These are phyloP conservation scores for Rhizophagus sp. DNA, from an alignment of 192 early-diverging fungal species.

Conservation along the genomic window DNA sequence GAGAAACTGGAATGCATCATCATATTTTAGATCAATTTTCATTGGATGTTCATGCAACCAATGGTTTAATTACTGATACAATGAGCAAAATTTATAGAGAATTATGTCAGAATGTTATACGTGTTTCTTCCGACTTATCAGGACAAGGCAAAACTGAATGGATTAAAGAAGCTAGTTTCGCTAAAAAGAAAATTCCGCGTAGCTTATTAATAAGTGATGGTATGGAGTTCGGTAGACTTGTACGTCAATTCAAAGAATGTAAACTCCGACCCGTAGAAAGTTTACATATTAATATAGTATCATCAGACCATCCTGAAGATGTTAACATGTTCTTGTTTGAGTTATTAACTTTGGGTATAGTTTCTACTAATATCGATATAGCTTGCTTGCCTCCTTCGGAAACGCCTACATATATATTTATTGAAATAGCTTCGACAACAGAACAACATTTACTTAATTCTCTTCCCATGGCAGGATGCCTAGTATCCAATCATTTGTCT, in stretches of 20 bases:
- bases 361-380: not conserved
- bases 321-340: conserved; percentile 17
- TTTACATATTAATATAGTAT: not conserved
- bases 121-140: conserved; percentile 22
- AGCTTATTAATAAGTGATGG: conserved; percentile 27
- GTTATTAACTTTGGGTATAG: not conserved
- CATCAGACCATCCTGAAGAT: not conserved
- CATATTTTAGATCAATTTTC: conserved; percentile 31
- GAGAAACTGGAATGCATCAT: conserved; percentile 26
- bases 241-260: conserved; percentile 16
- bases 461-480: not conserved
- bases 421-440: conserved; percentile 30
- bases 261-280: conserved; percentile 1
- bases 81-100: conserved; percentile 18
- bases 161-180: conserved; percentile 12
- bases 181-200: not conserved
- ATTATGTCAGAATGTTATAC: conserved; percentile 24
- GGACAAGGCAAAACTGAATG: conserved; percentile 33
- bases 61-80: conserved; percentile 1
- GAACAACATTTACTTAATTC: conserved; percentile 28
- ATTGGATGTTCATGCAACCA: conserved; percentile 11
- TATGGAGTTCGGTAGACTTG: conserved; percentile 10
- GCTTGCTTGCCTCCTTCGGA: not conserved
- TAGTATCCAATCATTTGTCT: not conserved
- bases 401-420: not conserved